phyloP scores from a whole-genome alignment of 2,329 filamentous ascomycete species.

The Pyrenochaeta sp. region DNA sequence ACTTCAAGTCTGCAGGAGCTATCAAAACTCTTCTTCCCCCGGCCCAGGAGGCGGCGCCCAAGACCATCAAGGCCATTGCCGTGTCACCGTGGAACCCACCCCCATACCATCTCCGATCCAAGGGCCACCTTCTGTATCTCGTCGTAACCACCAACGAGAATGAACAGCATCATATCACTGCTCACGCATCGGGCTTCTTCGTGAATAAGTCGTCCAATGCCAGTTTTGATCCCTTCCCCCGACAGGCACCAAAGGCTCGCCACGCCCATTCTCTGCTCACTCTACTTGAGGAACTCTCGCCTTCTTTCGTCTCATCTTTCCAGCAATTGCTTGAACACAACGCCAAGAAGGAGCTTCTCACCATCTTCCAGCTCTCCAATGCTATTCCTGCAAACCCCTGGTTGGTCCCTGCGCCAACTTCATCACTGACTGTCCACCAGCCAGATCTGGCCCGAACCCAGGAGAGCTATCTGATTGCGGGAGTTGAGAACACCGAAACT shows the following conservation, averaged over 20 bases:
- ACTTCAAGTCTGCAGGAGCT: slow-evolving; percentile 74
- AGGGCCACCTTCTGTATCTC: slow-evolving; percentile 91
- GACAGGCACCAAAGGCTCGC: slow-evolving; percentile 77
- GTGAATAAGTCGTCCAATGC: slow-evolving; percentile 95
- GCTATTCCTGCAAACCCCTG: slow-evolving; percentile 91
- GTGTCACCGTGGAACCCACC: slow-evolving; percentile 97
- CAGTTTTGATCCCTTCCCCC: slow-evolving; percentile 92
- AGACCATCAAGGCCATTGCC: slow-evolving; percentile 87
- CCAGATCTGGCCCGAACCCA: slow-evolving; percentile 88
- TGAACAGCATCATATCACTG: slow-evolving; percentile 92
- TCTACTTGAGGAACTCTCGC: slow-evolving; percentile 79
- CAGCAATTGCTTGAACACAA: slow-evolving; percentile 82
- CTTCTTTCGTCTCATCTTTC: slow-evolving; percentile 81
- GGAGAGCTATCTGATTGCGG: slow-evolving; percentile 88
- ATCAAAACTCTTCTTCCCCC: slow-evolving; percentile 75
- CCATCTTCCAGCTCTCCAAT: slow-evolving; percentile 95
- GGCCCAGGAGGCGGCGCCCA: slow-evolving; percentile 73
- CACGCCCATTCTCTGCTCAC: slow-evolving; percentile 86
- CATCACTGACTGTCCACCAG: slow-evolving; percentile 72
- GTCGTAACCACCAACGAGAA: slow-evolving; percentile 90
- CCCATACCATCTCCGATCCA: slow-evolving; percentile 87
- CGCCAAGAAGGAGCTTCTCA: slow-evolving; percentile 83
- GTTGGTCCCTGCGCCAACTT: slow-evolving; percentile 77
- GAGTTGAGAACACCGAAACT: slow-evolving; percentile 92
- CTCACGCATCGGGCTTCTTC: slow-evolving; percentile 93